Evolutionary conservation across 352 stramenopile species (phyloP).

Genomic region (Phytophthora tubulina): DNA sequence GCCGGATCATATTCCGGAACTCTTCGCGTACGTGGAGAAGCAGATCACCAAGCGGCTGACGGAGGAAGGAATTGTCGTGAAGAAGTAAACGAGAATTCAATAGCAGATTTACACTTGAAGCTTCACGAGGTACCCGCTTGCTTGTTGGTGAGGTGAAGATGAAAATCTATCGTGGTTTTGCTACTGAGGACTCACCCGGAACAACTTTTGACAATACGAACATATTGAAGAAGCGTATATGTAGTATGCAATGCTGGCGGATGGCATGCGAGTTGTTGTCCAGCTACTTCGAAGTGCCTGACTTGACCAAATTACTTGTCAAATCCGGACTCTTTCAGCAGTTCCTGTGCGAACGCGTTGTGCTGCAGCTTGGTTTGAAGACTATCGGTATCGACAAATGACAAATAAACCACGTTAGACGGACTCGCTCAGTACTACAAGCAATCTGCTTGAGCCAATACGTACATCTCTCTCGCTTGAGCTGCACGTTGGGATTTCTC

Average conservation of each 20-base stretch:
- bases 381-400: background rate
- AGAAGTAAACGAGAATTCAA: slow-evolving; percentile 10
- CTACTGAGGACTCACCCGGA: too few relatives aligned
- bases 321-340: slow-evolving; percentile 15
- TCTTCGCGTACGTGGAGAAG: slow-evolving; percentile 77
- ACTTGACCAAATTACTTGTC: too few relatives aligned
- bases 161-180: too few relatives aligned
- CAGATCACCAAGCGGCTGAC: slow-evolving; percentile 62
- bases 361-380: slow-evolving; percentile 20
- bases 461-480: slow-evolving; percentile 30
- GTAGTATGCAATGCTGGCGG: too few relatives aligned
- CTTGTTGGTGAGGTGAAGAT: too few relatives aligned
- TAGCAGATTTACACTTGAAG: too few relatives aligned
- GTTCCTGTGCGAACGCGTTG: slow-evolving; percentile 22
- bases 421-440: too few relatives aligned
- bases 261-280: too few relatives aligned
- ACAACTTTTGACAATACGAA: too few relatives aligned
- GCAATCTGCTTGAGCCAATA: background rate
- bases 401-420: background rate
- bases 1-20: slow-evolving; percentile 74
- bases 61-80: slow-evolving; percentile 56
- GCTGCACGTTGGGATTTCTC: slow-evolving; percentile 20
- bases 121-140: too few relatives aligned
- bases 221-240: too few relatives aligned
- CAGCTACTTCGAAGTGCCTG: too few relatives aligned